Base-by-base conservation (phyloP, 2,329 filamentous ascomycete species). In the Gnomoniopsis sp. region DNA sequence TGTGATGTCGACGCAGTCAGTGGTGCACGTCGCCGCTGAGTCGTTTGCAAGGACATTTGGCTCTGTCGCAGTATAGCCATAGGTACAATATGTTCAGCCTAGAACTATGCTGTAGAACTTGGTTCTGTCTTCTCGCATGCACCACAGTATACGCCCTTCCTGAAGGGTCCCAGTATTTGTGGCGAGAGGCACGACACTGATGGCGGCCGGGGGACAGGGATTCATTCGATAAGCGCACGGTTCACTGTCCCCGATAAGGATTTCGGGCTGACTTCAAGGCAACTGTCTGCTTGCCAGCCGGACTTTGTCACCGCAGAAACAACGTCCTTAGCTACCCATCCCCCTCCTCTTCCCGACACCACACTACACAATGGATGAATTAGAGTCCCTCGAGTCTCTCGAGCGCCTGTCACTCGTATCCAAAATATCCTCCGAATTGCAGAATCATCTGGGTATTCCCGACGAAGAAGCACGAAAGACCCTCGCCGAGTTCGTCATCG, bases 401-500 rank as follows among this genome's bases (percentile, higher is more conserved):
- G 95, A 99, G 81, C 82, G 96, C 62, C 83, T 99, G 55, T 96
- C 93, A 67, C 87, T 99, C 69, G 92, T 98, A 58, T 95, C 91
- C 53, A 96, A 93, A 74, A 91, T 99, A 67, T 92, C 92, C 15
- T 93, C 90, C 19, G 95, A 99, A 75, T 82, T 99, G 55, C 89
- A 96, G 68, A 99, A 99, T 70, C 91, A 99, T 75, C 76, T 98
- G 60, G 91, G 93, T 57, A 86, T 97, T 67, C 89, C 85, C 71
- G 93, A 99, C 76, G 43, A 59, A 23, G 53, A 62, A n/a, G 57
- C 57, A 41, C 57, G 60, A 14, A 97, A 96, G 75, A 96, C 91
- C 6, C 86, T 99, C 26, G 93, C 95, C 66, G 95, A 99, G 74
- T 99, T 96, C 71, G 86, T 99, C 68, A 96, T 99, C 70, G 90